A percentile compares a stretch with the other conserved stretches of the same genome.
phyloP scores from a whole-genome alignment of 192 early-diverging fungal species.

The Jimgerdemannia flammicorona region DNA sequence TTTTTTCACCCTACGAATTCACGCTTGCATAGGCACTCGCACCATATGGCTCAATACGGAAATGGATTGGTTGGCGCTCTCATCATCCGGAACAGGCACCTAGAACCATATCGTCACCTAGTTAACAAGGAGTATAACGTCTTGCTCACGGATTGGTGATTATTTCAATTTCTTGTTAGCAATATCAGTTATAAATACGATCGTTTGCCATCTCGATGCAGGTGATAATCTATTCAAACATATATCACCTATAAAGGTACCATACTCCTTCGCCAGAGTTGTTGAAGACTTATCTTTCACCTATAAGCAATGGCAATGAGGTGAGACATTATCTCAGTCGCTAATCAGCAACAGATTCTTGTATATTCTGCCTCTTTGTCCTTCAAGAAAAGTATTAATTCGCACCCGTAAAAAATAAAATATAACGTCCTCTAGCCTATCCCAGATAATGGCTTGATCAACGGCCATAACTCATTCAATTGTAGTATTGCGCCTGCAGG shows the following conservation, averaged over 20 bases:
- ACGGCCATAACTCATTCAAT: conserved; percentile 39
- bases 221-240: no score
- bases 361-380: conserved; percentile 1
- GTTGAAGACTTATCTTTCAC: neutral
- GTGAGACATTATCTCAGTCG: conserved; percentile 41
- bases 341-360: conserved; percentile 36
- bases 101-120: neutral
- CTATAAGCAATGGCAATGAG: neutral
- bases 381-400: conserved; percentile 51
- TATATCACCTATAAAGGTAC: neutral
- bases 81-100: conserved; percentile 42
- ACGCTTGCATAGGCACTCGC: conserved; percentile 20
- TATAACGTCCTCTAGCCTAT: conserved; percentile 65
- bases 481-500: conserved; percentile 20
- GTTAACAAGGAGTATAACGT: neutral
- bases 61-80: conserved; percentile 58
- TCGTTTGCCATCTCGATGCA: no score
- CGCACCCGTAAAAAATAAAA: conserved; percentile 48
- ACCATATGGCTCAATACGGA: conserved; percentile 35
- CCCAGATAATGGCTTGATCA: conserved; percentile 62
- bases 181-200: no score
- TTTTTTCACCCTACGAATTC: neutral
- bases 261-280: neutral
- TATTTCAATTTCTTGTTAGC: neutral
- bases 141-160: neutral